Base-by-base conservation (phyloP, 2,329 filamentous ascomycete genomes). In the Hypomyces perniciosus region DNA sequence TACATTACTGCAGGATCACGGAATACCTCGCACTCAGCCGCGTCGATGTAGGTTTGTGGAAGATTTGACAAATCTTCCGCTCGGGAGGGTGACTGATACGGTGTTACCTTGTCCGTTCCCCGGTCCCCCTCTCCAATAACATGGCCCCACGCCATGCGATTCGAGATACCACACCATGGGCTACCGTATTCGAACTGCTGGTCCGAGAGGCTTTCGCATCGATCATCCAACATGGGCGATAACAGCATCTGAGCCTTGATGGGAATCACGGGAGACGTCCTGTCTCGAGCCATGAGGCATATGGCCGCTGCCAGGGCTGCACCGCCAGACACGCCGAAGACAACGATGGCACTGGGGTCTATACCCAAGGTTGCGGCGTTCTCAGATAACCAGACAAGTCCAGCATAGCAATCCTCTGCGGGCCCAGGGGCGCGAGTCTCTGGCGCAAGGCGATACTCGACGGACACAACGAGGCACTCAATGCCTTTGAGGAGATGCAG, bases 371-470 rank as follows among this genome's bases (percentile, higher is more conserved):
- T 46, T 6, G 5, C 20, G 0, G 59, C 54, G 41, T 59, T 52
- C 4, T 54, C 29, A 20, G 52, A 56, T 2, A 47, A 9, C 56
- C 56, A 61, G 26, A 56, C 37, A 10, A 61, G 57, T 2, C 56
- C 59, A 35, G 54, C 48, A 28, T 56, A 51, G 42, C 57, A 56
- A 41, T 61, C 57, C 7, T 61, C 55, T 12, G 53, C 54, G 12
- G 56, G 50, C 0, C 46, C 54, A 0, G 59, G 57, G 6, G 54
- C 56, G 8, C 50, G 56, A 13, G 54, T 54, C 50, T 62, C 59
- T 1, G 60, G 60, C 5, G 58, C 56, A 6, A 59, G 58, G 33
- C 60, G 59, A 44, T 60, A 58, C 49, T 60, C 57, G 34, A 60
- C 56, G 1, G 56, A 57, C 29, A 62, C 47, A n/a, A 61, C 44